These are phyloP conservation scores for Paraurostyla sp. DNA, from an alignment of 73 alveolate genomes.

Conservation along the genomic window DNA sequence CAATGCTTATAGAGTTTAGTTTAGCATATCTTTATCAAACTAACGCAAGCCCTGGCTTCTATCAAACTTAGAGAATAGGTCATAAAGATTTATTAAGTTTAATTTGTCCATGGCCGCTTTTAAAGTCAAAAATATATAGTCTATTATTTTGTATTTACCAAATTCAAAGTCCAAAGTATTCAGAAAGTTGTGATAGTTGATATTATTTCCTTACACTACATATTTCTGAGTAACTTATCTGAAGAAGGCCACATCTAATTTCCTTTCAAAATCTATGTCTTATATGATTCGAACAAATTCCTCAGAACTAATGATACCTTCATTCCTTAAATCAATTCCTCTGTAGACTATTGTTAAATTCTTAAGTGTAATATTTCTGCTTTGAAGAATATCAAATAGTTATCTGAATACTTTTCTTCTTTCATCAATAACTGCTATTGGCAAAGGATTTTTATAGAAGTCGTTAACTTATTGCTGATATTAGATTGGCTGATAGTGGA, in stretches of 20 bases:
- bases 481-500: slow-evolving; percentile 15
- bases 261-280: slow-evolving; percentile 26
- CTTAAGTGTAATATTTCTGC: not conserved
- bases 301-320: not conserved
- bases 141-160: slow-evolving; percentile 16
- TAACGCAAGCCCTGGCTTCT: not conserved
- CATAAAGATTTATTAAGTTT: not conserved
- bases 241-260: not conserved
- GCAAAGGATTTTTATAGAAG: not conserved
- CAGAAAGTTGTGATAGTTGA: slow-evolving; percentile 20
- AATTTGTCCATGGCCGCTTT: not conserved
- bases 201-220: not conserved
- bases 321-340: not conserved
- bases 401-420: not conserved
- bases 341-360: slow-evolving; percentile 2
- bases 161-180: not conserved
- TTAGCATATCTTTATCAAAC: slow-evolving; percentile 19
- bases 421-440: not conserved
- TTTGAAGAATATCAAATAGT: slow-evolving; percentile 20
- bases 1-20: not conserved
- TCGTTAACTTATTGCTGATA: not conserved
- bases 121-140: not conserved
- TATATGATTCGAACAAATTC: not conserved
- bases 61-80: not conserved
- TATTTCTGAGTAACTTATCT: not conserved